phyloP scores from a whole-genome alignment of 1,284 basidiomycete species.

The Meripilus lineatus region DNA sequence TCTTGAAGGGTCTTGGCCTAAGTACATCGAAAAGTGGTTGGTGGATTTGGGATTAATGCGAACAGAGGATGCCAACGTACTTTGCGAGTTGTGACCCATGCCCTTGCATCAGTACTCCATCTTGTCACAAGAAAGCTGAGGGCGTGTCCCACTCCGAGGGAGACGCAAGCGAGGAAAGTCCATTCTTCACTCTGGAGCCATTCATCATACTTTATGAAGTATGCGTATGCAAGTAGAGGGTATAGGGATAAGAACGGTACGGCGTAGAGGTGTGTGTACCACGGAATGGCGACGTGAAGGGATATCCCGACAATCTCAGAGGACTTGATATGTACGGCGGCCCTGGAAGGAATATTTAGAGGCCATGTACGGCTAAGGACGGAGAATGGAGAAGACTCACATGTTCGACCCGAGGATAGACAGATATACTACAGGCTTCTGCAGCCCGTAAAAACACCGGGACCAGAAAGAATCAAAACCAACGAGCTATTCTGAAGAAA shows the following conservation, averaged over 20 bases:
- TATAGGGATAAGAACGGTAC: slow-evolving; percentile 85
- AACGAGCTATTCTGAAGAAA: too few species aligned
- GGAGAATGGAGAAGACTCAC: neutral
- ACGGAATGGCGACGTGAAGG: slow-evolving; percentile 77
- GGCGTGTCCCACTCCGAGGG: slow-evolving; percentile 84
- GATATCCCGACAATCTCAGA: slow-evolving; percentile 80
- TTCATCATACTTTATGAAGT: slow-evolving; percentile 86
- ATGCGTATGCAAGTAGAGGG: slow-evolving; percentile 88
- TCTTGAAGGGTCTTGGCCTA: slow-evolving; percentile 65
- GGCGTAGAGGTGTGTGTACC: slow-evolving; percentile 79
- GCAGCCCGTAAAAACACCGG: too few species aligned
- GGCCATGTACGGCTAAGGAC: neutral
- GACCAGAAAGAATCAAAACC: too few species aligned
- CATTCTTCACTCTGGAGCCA: slow-evolving; percentile 92
- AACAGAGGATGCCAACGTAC: slow-evolving; percentile 30
- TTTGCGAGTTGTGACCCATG: slow-evolving; percentile 72
- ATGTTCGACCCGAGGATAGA: too few species aligned
- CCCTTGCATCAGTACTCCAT: slow-evolving; percentile 83
- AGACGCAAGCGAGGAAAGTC: slow-evolving; percentile 91
- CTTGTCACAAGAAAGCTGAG: slow-evolving; percentile 89
- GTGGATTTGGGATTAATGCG: slow-evolving; percentile 4
- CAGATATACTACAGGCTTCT: too few species aligned
- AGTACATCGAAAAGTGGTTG: neutral
- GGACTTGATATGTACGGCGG: slow-evolving; percentile 66
- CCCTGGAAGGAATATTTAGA: slow-evolving; percentile 27